phyloP scores from a whole-genome alignment of 257 asterid species.

The Scutellaria minor region DNA sequence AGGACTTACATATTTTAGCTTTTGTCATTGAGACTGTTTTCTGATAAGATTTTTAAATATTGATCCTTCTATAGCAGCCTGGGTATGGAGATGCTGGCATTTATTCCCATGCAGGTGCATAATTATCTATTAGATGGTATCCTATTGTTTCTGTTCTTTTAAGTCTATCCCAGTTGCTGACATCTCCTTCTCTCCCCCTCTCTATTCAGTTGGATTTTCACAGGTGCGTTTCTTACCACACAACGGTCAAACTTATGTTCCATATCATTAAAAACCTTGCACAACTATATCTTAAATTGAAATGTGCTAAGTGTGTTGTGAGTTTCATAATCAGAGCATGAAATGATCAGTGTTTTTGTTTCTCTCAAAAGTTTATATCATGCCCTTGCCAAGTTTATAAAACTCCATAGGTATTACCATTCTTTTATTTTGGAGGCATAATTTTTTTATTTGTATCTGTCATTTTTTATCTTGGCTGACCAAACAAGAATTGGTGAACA shows the following conservation, averaged over 20 bases:
- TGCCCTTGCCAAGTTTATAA: constrained; percentile 21
- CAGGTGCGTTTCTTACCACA: constrained; percentile 67
- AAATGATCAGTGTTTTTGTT: constrained; percentile 20
- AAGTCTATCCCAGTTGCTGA: constrained; percentile 34
- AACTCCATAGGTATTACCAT: neutral
- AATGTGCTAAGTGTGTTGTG: constrained; percentile 25
- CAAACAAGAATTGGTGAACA: constrained; percentile 7
- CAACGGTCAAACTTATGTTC: constrained; percentile 28
- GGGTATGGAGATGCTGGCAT: constrained; percentile 83
- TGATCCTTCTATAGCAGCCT: constrained; percentile 51
- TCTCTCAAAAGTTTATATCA: constrained; percentile 3
- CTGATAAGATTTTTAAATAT: constrained; percentile 34
- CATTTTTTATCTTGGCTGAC: constrained; percentile 15
- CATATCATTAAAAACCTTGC: constrained; percentile 28
- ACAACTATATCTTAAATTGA: constrained; percentile 18
- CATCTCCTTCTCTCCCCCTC: constrained; percentile 29
- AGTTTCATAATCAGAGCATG: constrained; percentile 30
- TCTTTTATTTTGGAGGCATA: constrained; percentile 9
- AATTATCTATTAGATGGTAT: constrained; percentile 8
- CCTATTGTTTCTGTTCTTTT: constrained; percentile 16
- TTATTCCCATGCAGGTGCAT: constrained; percentile 65
- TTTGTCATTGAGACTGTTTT: constrained; percentile 38
- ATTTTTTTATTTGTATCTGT: neutral
- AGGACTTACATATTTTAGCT: constrained; percentile 20
- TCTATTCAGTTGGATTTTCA: constrained; percentile 77